Evolutionary conservation across 768 basidiomycete species (phyloP).

Genomic region (Termitomyces sp.): DNA sequence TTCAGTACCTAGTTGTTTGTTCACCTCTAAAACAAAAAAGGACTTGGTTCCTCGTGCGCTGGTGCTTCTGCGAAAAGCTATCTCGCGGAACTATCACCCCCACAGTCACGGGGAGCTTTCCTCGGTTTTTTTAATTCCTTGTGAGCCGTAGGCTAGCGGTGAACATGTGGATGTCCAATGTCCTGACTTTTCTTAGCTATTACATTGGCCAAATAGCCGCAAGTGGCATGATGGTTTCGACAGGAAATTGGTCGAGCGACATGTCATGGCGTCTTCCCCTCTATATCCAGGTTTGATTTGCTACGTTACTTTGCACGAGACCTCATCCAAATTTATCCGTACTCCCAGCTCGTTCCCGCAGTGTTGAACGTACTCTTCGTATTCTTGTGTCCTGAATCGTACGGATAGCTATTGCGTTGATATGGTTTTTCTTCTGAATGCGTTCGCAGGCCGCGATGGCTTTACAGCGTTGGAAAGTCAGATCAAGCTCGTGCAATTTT

Average conservation of each 20-base stretch:
- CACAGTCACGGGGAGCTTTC: slow-evolving; percentile 42
- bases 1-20: neutral
- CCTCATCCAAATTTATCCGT: neutral
- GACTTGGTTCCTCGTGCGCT: slow-evolving; percentile 38
- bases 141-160: slow-evolving; percentile 18
- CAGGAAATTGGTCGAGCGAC: slow-evolving; percentile 35
- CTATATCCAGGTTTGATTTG: slow-evolving; percentile 35
- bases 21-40: slow-evolving; percentile 13
- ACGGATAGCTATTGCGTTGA: slow-evolving; percentile 7
- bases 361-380: slow-evolving; percentile 42
- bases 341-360: slow-evolving; percentile 35
- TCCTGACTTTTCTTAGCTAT: slow-evolving; percentile 24
- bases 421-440: neutral
- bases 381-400: slow-evolving; percentile 49
- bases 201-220: slow-evolving; percentile 53
- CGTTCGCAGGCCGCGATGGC: slow-evolving; percentile 42
- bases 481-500: slow-evolving; percentile 39
- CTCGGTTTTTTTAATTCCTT: slow-evolving; percentile 50
- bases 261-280: slow-evolving; percentile 47
- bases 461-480: slow-evolving; percentile 40
- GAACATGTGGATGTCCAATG: neutral
- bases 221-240: slow-evolving; percentile 51
- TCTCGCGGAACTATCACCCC: slow-evolving; percentile 45
- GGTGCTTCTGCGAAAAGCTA: slow-evolving; percentile 47
- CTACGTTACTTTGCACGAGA: neutral